Evolutionary conservation across 2,329 filamentous ascomycete genomes (phyloP), one percentile per base, ranked within the genome.

Genomic region (Apiospora marii): DNA sequence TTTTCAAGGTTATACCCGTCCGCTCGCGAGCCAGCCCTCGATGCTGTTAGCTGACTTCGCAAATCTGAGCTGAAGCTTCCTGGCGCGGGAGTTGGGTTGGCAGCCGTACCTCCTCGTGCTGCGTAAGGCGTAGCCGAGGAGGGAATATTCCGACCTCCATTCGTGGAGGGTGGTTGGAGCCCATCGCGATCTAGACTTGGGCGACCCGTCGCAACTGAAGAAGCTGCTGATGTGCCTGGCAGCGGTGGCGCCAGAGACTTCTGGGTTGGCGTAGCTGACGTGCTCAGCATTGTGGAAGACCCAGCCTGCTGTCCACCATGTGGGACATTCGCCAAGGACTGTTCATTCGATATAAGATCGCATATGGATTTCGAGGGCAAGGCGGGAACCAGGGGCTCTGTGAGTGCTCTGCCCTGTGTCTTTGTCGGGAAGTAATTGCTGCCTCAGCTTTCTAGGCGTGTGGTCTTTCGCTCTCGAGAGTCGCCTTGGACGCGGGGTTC

Each of bases 1-100:
- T 88, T 89, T 72, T 91, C 89, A 77, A 88, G 82, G 77, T 83
- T 84, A 76, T 85, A 85, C 46, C 83, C 81, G 68, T 87, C 88
- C 71, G 86, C 86, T 69, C 89, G 87, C 67, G 90, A 89, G 41
- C 90, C 90, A 68, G 89, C 88, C 71, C 93, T 89, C 64, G 92
- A 91, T 34, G 88, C 85, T 77, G 91, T 88, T 80, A 92, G 88
- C 81, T 90, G 89, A 78, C 92, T 94, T 79, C 93, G 94, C 78
- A 98, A 84, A 73, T 98, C 95, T 46, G 95, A 92, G 78, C 92
- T 97, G 86, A 98, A 98, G 85, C 94, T 98, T 61, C 95, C 95
- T 1, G 92, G 92, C 37, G 89, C 91, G 71, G 91, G 87, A 48
- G 91, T 91, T 19, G 93, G 90, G 74, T 92, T 92, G 79, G 95